Base-by-base conservation (phyloP, 2,329 filamentous ascomycete genomes). In the Hypoxylon sp. region DNA sequence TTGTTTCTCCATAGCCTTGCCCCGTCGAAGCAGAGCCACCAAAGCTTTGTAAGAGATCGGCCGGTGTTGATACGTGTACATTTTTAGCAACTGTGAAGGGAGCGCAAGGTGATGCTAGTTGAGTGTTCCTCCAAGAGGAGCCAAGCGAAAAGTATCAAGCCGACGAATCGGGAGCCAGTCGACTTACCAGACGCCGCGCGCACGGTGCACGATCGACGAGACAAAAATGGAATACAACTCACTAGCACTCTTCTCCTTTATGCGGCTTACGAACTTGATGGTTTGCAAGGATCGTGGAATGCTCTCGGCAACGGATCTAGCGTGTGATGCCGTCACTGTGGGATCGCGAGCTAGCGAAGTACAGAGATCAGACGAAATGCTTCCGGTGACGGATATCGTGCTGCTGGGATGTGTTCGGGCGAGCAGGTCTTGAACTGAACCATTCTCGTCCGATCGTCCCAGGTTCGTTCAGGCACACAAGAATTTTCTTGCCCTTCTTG, bases 181-280 rank as follows among this genome's bases (percentile, higher is more conserved):
- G 32, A 56, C 57, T 55, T 52, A 27, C 52, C 27, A 46, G 48
- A 65, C 31, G 57, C 44, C 39, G 55, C 24, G 65, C 66, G 61
- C 57, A 67, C 46, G 69, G 63, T 64, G 57, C 66, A 68, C 62
- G 60, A 71, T 65, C 59, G 37, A 50, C 62, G 42, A 44, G 53
- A 59, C 57, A 48, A 58, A 67, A 62, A 53, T 39, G 57, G 61
- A 69, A 67, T 42, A 60, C 17, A 50, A 50, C 51, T 68, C 54
- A 67, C 53, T 64, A 56, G 54, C 24, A 55, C 54, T 42, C 50
- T 55, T 65, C 69, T 59, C 69, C 69, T 71, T 71, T 69, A 71
- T 71, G 69, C 69, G 56, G 60, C 54, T 65, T 57, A 39, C 55
- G 48, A 61, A 29, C 46, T 71, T n/a, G 62, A 68, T 56, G 6